Base-by-base conservation (phyloP, 495 filamentous ascomycete species). In the Hypoxylon crocopeplum region DNA sequence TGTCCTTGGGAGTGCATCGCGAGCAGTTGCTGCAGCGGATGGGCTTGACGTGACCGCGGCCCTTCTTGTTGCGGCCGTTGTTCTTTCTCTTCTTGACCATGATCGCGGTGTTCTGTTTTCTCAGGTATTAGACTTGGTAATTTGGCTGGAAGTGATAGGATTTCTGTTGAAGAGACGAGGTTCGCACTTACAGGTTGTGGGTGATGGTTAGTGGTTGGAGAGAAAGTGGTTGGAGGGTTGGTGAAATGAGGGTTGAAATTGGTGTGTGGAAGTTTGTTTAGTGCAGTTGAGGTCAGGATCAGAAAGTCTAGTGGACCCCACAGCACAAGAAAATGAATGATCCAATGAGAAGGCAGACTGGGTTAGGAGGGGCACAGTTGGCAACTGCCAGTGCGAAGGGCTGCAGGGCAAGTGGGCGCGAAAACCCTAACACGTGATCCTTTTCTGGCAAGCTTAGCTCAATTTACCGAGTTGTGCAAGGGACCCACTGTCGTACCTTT, bases 61-160 rank as follows among this genome's bases (percentile, higher is more conserved):
- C 94, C 79, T 96, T 97, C 92, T 98, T 98, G 89, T 98, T 96
- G 77, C 93, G 91, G 78, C 94, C 93, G 84, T 98, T 98, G 84
- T 90, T 92, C 79, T 94, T 92, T 85, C 93, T 89, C 88, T 98
- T 98, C 87, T 98, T 98, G 82, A 98, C 94, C 94, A 98, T 98
- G 78, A 80, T 97, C 84, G 82, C 86, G 82, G 81, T 83, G 64
- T 57, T 67, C 62, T 73, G 62, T 70, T 65, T 67, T 54, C 48
- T 69, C 50, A 45, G 56, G 53, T 67, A 61, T 68, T 67, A 64
- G 58, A 64, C 46, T 62, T n/a, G 6, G 20, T 13, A 13, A 30
- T 45, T 13, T 6, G 12, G 33, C 7, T 22, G 16, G 21, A 48
- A 48, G 13, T 13, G 11, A 4, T n/a, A 27, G 47, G 17, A 41